A percentile compares a stretch with the other conserved stretches of the same genome.
These are phyloP conservation scores for Piper betle DNA, from an alignment of 164 flowering plant genomes.

Conservation along the genomic window DNA sequence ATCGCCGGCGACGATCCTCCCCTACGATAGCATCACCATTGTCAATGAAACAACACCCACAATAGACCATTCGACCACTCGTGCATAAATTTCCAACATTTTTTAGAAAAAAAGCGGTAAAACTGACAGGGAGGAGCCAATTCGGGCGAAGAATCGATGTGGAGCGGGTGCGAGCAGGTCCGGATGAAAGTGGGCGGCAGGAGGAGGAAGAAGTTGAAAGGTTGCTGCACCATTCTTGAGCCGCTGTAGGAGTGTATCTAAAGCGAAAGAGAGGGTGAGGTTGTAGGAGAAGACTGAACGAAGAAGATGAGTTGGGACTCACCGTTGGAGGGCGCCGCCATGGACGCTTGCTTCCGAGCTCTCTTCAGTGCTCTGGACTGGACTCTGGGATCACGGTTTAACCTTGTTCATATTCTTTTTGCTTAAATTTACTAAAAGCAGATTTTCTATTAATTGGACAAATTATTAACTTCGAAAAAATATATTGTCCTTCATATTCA, in stretches of 20 bases:
- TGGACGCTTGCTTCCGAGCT: not conserved
- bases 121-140: slow-evolving; percentile 41
- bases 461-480: too few species aligned
- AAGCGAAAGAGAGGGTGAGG: not conserved
- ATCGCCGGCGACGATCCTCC: slow-evolving; percentile 36
- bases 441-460: too few species aligned
- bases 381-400: too few species aligned
- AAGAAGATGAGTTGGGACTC: not conserved
- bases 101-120: not conserved
- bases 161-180: slow-evolving; percentile 4
- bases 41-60: not conserved
- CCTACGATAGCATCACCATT: slow-evolving; percentile 6
- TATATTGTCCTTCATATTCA: too few species aligned
- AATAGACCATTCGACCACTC: not conserved
- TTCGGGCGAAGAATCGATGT: slow-evolving; percentile 58
- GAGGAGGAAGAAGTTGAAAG: slow-evolving; percentile 50
- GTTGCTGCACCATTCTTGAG: slow-evolving; percentile 43
- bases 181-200: slow-evolving; percentile 11
- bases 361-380: too few species aligned
- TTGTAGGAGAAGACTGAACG: not conserved
- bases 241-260: slow-evolving; percentile 49
- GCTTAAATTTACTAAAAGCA: too few species aligned
- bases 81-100: too few species aligned
- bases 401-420: too few species aligned
- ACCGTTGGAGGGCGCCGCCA: slow-evolving; percentile 5